Base-by-base conservation (phyloP, 805 yeast species). In the Kazachstania taianensis region DNA sequence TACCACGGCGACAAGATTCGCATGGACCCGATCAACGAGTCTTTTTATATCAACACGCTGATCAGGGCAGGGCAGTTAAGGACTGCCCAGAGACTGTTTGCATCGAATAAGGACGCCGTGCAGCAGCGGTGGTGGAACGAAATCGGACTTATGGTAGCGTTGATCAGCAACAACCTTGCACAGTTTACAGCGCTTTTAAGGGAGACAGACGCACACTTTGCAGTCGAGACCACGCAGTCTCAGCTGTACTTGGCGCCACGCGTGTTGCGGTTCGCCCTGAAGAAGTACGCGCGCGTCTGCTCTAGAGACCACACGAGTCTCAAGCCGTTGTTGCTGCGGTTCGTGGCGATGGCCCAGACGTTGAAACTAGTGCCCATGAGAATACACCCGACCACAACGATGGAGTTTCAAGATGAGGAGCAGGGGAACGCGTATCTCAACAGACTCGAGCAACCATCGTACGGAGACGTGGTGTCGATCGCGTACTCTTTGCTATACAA, bases 91-190 rank as follows among this genome's bases (percentile, higher is more conserved):
- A 41, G 52, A 7, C 49, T 72, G 14, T 66, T 65, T 42, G 42
- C 50, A 13, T 48, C 64, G 1, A 53, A 65, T 36, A 48, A 53
- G 32, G 50, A 41, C 2, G 63, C 63, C 22, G 48, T 57, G 5
- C 62, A 65, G 20, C 64, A 69, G 39, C 50, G 74, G 36, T 73
- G 74, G 63, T 73, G 78, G 78, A 54, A 57, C 39, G 78, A 72
- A 34, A 38, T 66, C 17, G 72, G 75, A n/a, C 53, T 65, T 37
- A 59, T 57, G 39, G 55, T 68, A 5, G 56, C 62, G 31, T 41
- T 72, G 23, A 51, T 57, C 6, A 45, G 49, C n/a, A 54, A 53
- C 12, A 49, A 59, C 22, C 36, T 65, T 5, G 52, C 41, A 4
- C 45, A 47, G n/a, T 72, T 73, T 17, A 65, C 65, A 28, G 43